These are phyloP conservation scores for Venturia effusa DNA, from an alignment of 2,329 filamentous ascomycete genomes.

Conservation along the genomic window DNA sequence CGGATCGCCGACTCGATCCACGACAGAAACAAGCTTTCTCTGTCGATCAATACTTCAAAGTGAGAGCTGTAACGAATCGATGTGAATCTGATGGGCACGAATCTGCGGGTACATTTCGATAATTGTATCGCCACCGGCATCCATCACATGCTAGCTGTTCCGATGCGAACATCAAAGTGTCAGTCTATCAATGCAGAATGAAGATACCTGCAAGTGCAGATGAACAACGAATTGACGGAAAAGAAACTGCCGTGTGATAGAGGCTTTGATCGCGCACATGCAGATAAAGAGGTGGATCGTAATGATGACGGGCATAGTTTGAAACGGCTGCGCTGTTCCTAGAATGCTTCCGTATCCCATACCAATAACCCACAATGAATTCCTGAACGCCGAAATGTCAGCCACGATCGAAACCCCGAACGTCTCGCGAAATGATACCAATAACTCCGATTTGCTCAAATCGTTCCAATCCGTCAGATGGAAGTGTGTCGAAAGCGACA, in stretches of 20 bases:
- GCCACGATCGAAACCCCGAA: background rate
- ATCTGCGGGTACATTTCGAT: background rate
- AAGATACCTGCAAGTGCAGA: background rate
- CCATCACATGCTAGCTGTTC: background rate
- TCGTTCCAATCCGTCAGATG: background rate
- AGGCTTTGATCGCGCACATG: background rate
- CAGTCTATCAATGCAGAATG: background rate
- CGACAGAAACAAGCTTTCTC: no score
- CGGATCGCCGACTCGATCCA: background rate
- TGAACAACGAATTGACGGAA: background rate
- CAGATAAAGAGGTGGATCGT: background rate
- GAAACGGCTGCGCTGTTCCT: background rate
- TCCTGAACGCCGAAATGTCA: background rate
- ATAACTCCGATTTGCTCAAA: background rate
- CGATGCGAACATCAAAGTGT: background rate
- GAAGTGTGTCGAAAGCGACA: background rate
- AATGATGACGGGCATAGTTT: background rate
- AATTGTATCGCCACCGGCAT: background rate
- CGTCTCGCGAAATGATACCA: background rate
- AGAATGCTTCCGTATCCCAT: background rate
- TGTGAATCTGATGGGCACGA: no score
- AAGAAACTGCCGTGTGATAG: background rate
- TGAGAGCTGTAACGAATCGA: no score
- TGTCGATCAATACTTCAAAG: no score
- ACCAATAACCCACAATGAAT: background rate